phyloP scores from a whole-genome alignment of 306 rosid genomes.

The Pachyrhizus erosus region DNA sequence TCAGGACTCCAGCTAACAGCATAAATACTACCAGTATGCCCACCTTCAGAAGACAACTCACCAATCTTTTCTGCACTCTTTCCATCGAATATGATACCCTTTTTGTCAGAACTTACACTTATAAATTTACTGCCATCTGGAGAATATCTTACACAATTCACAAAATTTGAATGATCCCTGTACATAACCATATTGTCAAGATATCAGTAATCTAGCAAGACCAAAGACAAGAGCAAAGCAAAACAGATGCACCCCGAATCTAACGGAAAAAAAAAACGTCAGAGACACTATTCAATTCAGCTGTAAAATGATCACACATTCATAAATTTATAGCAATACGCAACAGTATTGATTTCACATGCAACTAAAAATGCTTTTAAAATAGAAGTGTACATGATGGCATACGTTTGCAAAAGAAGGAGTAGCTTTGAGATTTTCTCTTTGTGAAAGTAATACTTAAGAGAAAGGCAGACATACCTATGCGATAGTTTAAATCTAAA shows the following conservation, averaged over 20 bases:
- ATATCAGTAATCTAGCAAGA: constrained; percentile 16
- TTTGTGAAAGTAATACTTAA: too few relatives aligned
- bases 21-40: constrained; percentile 92
- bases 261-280: background rate
- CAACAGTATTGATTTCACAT: background rate
- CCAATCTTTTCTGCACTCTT: constrained; percentile 90
- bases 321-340: background rate
- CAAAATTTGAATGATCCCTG: constrained; percentile 99
- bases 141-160: constrained; percentile 87
- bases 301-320: background rate
- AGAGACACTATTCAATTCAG: background rate
- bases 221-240: constrained; percentile 28
- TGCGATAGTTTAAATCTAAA: constrained; percentile 89
- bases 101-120: constrained; percentile 91
- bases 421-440: too few relatives aligned
- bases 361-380: background rate
- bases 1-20: constrained; percentile 97
- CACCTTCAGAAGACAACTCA: constrained; percentile 86
- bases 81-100: constrained; percentile 79
- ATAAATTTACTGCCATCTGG: constrained; percentile 92
- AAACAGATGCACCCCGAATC: constrained; percentile 30
- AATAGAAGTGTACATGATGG: background rate
- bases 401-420: too few relatives aligned
- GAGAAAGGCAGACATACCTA: too few relatives aligned
- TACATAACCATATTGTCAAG: constrained; percentile 41